Evolutionary conservation across 179 eudicot species (phyloP).

Genomic region (Actinidia arguta): DNA sequence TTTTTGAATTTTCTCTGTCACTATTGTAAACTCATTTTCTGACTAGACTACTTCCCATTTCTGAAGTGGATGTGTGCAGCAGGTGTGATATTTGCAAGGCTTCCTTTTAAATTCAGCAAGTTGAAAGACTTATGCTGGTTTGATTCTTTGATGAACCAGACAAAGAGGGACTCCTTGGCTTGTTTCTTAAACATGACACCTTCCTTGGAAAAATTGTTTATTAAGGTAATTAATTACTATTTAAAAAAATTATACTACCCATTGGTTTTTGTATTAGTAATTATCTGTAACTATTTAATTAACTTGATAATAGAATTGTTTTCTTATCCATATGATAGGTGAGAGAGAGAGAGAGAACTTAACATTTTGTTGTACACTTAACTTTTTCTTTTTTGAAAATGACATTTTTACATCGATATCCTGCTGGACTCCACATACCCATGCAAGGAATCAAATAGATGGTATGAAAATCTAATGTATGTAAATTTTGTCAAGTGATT

Average conservation of each 20-base stretch:
- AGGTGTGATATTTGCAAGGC: conserved; percentile 29
- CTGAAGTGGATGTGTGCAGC: conserved; percentile 27
- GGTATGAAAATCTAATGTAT: too few relatives aligned
- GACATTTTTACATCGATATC: too few relatives aligned
- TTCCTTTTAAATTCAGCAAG: conserved; percentile 25
- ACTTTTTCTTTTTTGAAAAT: not conserved
- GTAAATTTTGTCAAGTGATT: too few relatives aligned
- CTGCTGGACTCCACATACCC: too few relatives aligned
- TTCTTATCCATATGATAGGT: not conserved
- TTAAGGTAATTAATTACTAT: conserved; percentile 16
- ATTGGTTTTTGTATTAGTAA: not conserved
- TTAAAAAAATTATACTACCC: too few relatives aligned
- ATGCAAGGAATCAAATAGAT: too few relatives aligned
- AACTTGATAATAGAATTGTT: too few relatives aligned
- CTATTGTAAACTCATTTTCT: not conserved
- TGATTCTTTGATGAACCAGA: conserved; percentile 13
- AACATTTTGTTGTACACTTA: not conserved
- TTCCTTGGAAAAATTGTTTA: conserved; percentile 15
- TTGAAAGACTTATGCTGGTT: conserved; percentile 27
- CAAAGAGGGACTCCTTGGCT: conserved; percentile 29
- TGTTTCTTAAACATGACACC: conserved; percentile 31
- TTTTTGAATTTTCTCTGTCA: not conserved
- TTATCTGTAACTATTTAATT: too few relatives aligned
- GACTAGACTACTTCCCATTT: not conserved
- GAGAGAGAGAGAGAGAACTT: not conserved